A percentile compares a stretch with the other conserved stretches of the same genome.
These are phyloP conservation scores for Apiospora aurea DNA, from an alignment of 2,329 filamentous ascomycete species.

Conservation along the genomic window DNA sequence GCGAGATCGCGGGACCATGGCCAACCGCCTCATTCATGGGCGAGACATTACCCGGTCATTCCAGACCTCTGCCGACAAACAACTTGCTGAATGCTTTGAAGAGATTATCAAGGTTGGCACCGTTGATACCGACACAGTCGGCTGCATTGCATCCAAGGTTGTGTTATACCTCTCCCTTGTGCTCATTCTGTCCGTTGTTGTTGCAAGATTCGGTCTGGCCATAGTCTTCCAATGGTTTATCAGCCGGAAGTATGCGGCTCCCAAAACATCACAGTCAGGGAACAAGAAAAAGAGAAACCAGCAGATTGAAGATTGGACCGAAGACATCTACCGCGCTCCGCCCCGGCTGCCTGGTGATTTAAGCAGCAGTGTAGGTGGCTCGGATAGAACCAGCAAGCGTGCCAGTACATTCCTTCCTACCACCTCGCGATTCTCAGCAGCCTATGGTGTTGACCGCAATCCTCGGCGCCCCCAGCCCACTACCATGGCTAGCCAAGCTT, in stretches of 20 bases:
- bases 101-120: slow-evolving; percentile 96
- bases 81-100: slow-evolving; percentile 83
- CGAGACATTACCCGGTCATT: slow-evolving; percentile 90
- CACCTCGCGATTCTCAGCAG: slow-evolving; percentile 92
- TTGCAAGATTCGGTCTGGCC: slow-evolving; percentile 86
- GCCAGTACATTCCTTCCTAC: slow-evolving; percentile 86
- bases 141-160: slow-evolving; percentile 96
- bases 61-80: slow-evolving; percentile 79
- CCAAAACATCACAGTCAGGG: slow-evolving; percentile 82
- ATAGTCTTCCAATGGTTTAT: slow-evolving; percentile 97
- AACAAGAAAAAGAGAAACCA: slow-evolving; percentile 84
- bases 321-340: slow-evolving; percentile 95
- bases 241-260: slow-evolving; percentile 81
- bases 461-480: slow-evolving; percentile 68
- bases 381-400: slow-evolving; percentile 80
- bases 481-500: slow-evolving; percentile 92
- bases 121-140: slow-evolving; percentile 93
- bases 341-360: slow-evolving; percentile 80
- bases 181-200: slow-evolving; percentile 90
- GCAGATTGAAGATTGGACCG: slow-evolving; percentile 97
- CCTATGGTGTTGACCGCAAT: slow-evolving; percentile 76
- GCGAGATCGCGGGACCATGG: slow-evolving; percentile 66
- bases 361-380: slow-evolving; percentile 67
- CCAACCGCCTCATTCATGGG: slow-evolving; percentile 73
- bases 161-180: slow-evolving; percentile 92